phyloP scores from a whole-genome alignment of 2,329 filamentous ascomycete genomes.

The Xylaria sp. region DNA sequence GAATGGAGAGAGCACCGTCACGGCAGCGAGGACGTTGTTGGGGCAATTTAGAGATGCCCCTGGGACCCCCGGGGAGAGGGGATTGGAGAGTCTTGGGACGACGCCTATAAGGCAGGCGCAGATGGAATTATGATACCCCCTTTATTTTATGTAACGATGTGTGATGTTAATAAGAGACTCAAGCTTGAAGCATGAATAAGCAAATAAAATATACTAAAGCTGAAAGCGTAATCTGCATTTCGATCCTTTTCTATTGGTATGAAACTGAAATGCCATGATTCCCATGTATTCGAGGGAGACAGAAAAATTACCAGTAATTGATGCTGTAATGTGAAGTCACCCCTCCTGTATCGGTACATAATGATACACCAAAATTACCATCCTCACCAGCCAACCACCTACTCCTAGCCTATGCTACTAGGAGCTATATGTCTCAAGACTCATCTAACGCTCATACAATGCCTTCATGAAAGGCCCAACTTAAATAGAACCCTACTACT shows the following conservation, averaged over 20 bases:
- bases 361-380: constrained; percentile 37
- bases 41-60: constrained; percentile 42
- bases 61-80: constrained; percentile 51
- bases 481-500: background rate
- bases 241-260: constrained; percentile 28
- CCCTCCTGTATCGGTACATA: constrained; percentile 37
- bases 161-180: constrained; percentile 16
- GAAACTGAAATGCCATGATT: constrained; percentile 36
- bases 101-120: constrained; percentile 54
- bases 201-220: constrained; percentile 20
- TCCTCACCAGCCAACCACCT: background rate
- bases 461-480: background rate
- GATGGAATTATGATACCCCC: constrained; percentile 49
- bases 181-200: constrained; percentile 12
- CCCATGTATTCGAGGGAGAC: constrained; percentile 28
- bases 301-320: constrained; percentile 24
- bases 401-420: background rate
- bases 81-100: constrained; percentile 61
- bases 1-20: constrained; percentile 33
- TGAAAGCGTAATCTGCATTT: constrained; percentile 1
- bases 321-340: constrained; percentile 12
- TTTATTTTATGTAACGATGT: background rate
- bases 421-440: constrained; percentile 12
- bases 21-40: constrained; percentile 46
- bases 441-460: background rate